Conservation (phyloP, 306 rosid genomes). For the Cucurbita ficifolia region DNA sequence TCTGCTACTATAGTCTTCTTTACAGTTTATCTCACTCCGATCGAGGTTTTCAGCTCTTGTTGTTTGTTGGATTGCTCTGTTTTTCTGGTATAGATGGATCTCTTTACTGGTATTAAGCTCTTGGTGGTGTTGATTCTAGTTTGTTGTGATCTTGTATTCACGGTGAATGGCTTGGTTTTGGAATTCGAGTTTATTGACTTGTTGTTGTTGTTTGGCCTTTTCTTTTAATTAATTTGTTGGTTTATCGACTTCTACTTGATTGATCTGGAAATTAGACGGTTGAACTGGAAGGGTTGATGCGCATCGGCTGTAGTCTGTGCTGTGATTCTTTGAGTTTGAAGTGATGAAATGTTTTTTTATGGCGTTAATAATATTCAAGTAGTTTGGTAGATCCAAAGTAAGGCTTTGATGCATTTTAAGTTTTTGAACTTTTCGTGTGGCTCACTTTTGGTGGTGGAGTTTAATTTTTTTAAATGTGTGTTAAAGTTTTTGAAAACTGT, state of each 20-base stretch:
- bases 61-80: background rate
- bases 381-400: background rate
- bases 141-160: background rate
- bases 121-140: background rate
- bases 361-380: background rate
- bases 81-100: constrained; percentile 3
- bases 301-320: background rate
- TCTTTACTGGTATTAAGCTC: background rate
- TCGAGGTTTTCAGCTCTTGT: background rate
- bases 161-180: background rate
- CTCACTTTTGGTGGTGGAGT: background rate
- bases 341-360: background rate
- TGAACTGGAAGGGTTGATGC: background rate
- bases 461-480: background rate
- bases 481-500: background rate
- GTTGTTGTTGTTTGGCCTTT: background rate
- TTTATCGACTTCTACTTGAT: background rate
- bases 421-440: background rate
- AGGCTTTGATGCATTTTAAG: background rate
- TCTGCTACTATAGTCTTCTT: background rate
- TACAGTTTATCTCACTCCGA: background rate
- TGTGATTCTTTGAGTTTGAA: background rate
- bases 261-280: background rate
- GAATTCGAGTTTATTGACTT: background rate
- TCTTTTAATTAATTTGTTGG: background rate